Base-by-base conservation (phyloP, 257 asterid species). In the Forsythia suspensa region DNA sequence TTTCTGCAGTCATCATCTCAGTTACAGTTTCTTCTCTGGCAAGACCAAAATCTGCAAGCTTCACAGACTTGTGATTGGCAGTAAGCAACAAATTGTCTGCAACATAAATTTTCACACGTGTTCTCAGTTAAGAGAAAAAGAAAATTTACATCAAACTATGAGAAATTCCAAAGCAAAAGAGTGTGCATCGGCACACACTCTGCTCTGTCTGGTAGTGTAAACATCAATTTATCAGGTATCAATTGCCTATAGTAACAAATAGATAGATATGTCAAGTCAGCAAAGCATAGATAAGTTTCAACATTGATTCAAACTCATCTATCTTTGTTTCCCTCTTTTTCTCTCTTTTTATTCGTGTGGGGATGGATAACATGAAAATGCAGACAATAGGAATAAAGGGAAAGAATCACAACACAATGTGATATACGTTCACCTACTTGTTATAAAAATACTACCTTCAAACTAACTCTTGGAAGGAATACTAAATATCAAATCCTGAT, bases 1-100 rank as follows among this genome's bases (percentile, higher is more conserved):
- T 95, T 85, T 95, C 99, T 15, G 99, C 99, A 67, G 99, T 95
- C 99, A 95, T 95, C 99, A 95, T 95, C 85, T 95, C 99, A 51
- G 98, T 90, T 66, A 95, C 94, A 57, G 98, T 46, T 83, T 95
- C 99, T 93, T 95, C 98, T 84, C 99, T 91, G n/a, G 99, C 99
- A 75, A 93, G 97, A 82, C 98, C 99, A 86, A 95, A 95, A 86
- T 95, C 99, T 70, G 99, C 98, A 83, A 95, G 98, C 92, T 95
- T 95, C 88, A 93, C 91, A 72, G 95, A 92, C 89, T 91, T 89
- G 82, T 90, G 97, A 85, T 91, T 86, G 83, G 84, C 98, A 4
- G 98, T 91, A 74, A 95, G 99, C 88, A 95, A 88, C 95, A 95
- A 91, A 80, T 95, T 95, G 87, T 95, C 99, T 95, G 98, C 90